Conservation (phyloP, 2,329 filamentous ascomycete species). For the Pyrenophora graminea region DNA sequence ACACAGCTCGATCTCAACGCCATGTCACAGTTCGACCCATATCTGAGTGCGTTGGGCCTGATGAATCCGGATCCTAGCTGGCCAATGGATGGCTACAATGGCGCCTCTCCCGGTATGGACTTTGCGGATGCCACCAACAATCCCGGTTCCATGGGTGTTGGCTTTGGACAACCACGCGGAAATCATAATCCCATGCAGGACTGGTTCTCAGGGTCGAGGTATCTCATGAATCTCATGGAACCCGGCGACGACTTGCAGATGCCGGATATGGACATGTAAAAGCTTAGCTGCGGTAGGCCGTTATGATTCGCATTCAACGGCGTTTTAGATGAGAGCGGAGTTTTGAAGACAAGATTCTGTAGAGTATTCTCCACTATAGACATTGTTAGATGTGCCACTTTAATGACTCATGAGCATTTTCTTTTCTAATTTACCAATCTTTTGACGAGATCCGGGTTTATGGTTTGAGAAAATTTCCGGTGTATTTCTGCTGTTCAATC, state of each 20-base stretch:
- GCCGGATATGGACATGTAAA: slow-evolving; percentile 29
- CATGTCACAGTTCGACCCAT: slow-evolving; percentile 62
- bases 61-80: slow-evolving; percentile 50
- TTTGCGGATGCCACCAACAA: background rate
- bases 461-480: no score
- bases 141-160: slow-evolving; percentile 7
- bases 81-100: slow-evolving; percentile 24
- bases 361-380: no score
- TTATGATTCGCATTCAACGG: background rate
- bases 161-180: slow-evolving; percentile 12
- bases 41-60: slow-evolving; percentile 66
- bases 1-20: slow-evolving; percentile 27
- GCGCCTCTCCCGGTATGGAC: background rate
- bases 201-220: slow-evolving; percentile 69
- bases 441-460: no score
- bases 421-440: no score
- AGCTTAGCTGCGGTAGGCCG: background rate
- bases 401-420: no score
- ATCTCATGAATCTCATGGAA: slow-evolving; percentile 68
- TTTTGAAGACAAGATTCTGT: no score
- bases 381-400: no score
- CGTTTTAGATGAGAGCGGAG: no score
- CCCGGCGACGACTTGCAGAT: slow-evolving; percentile 54
- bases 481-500: no score
- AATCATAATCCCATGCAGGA: slow-evolving; percentile 58